phyloP scores from a whole-genome alignment of 305 asterid genomes.

The Fraxinus greggii region DNA sequence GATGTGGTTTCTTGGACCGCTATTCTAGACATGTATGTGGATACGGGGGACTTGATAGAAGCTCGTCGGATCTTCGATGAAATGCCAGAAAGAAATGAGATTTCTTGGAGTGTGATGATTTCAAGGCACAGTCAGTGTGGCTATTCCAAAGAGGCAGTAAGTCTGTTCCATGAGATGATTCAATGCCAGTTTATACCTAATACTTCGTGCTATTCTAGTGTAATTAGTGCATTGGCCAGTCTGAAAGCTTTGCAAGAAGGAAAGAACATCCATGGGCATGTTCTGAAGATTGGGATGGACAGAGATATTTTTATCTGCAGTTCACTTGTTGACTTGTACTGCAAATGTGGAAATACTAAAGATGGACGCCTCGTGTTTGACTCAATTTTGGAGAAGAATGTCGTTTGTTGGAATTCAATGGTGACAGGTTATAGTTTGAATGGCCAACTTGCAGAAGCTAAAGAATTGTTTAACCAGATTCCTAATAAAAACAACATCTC shows the following conservation, averaged over 20 bases:
- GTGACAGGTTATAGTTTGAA: conserved; percentile 67
- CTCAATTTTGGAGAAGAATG: conserved; percentile 46
- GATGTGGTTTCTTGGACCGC: conserved; percentile 91
- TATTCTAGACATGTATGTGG: conserved; percentile 57
- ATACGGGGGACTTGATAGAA: conserved; percentile 56
- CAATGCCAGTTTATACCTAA: conserved; percentile 45
- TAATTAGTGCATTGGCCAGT: conserved; percentile 56
- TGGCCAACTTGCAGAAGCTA: conserved; percentile 55
- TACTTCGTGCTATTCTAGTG: conserved; percentile 64
- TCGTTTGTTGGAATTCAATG: conserved; percentile 74
- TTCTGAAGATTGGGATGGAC: conserved; percentile 50
- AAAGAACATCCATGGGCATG: conserved; percentile 54
- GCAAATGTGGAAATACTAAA: conserved; percentile 59
- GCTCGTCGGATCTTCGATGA: conserved; percentile 66
- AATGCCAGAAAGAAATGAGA: conserved; percentile 80
- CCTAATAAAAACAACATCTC: conserved; percentile 54
- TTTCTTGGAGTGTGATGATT: conserved; percentile 86
- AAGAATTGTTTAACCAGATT: conserved; percentile 47
- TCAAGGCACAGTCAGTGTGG: conserved; percentile 76
- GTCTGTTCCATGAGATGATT: conserved; percentile 55
- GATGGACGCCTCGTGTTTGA: conserved; percentile 56
- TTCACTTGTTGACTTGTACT: conserved; percentile 64
- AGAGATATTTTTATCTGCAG: conserved; percentile 48
- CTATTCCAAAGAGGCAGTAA: conserved; percentile 56
- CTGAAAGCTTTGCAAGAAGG: conserved; percentile 54